These are phyloP conservation scores for Nissolia schottii DNA, from an alignment of 306 rosid species.

Conservation along the genomic window DNA sequence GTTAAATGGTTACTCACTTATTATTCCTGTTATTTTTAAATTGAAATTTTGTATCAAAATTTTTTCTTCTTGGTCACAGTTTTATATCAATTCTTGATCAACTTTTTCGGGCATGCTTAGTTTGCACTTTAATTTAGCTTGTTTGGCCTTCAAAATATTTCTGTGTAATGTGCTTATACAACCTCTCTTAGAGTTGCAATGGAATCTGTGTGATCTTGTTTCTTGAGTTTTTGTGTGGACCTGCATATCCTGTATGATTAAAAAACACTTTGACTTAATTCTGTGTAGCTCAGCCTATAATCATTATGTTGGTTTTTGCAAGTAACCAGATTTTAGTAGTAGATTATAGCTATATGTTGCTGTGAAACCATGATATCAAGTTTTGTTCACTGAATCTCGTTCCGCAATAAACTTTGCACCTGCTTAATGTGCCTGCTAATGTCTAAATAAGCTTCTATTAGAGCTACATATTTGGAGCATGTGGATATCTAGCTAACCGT, in stretches of 20 bases:
- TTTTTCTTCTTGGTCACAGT: no score
- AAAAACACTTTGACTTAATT: neutral
- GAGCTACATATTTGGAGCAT: neutral
- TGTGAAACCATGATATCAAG: neutral
- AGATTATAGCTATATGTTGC: neutral
- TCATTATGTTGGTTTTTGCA: neutral
- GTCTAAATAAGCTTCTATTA: neutral
- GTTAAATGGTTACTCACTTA: neutral
- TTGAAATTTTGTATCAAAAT: neutral
- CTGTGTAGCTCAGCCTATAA: neutral
- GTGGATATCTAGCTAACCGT: neutral
- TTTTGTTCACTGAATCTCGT: neutral
- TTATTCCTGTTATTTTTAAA: constrained; percentile 4
- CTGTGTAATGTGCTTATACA: neutral
- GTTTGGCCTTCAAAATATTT: constrained; percentile 9
- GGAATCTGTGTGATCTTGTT: neutral
- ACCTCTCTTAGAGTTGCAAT: neutral
- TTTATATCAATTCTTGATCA: neutral
- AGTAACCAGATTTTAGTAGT: neutral
- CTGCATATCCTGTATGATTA: neutral
- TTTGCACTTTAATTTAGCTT: neutral
- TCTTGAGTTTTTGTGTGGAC: constrained; percentile 4
- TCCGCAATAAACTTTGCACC: neutral
- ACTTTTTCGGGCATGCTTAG: neutral
- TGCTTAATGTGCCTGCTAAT: neutral